These are phyloP conservation scores for Yamadazyma songkhlaensis DNA, from an alignment of 1,139 yeast genomes.

Conservation along the genomic window DNA sequence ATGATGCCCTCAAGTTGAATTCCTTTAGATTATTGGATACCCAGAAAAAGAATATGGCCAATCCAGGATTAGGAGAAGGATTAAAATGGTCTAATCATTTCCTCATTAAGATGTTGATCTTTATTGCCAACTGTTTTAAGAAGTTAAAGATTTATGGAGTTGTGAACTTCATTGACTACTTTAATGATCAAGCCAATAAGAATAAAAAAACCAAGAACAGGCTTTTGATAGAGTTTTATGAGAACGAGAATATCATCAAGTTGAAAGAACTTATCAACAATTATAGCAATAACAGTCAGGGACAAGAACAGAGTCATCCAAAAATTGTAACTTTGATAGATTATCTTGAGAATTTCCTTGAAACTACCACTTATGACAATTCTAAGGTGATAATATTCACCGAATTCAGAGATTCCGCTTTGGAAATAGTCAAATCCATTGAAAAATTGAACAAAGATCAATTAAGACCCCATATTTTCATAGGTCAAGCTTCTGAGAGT, in stretches of 20 bases:
- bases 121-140: constrained; percentile 71
- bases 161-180: constrained; percentile 67
- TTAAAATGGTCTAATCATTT: constrained; percentile 68
- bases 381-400: constrained; percentile 86
- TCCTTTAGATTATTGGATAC: constrained; percentile 73
- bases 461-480: constrained; percentile 79
- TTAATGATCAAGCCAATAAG: constrained; percentile 53
- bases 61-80: constrained; percentile 59
- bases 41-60: constrained; percentile 52
- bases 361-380: constrained; percentile 28
- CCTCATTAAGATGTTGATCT: constrained; percentile 58
- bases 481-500: constrained; percentile 67
- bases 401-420: constrained; percentile 84
- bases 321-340: constrained; percentile 62
- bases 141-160: constrained; percentile 81
- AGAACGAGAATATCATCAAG: constrained; percentile 42
- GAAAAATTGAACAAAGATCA: constrained; percentile 28
- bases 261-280: constrained; percentile 29
- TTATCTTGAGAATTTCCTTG: constrained; percentile 57
- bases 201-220: constrained; percentile 54
- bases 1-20: constrained; percentile 66
- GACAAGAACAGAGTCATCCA: constrained; percentile 63
- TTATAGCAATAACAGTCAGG: constrained; percentile 44
- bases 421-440: constrained; percentile 74
- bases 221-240: constrained; percentile 57